These are phyloP conservation scores for Gleditsia sinensis DNA, from an alignment of 306 rosid genomes.

Conservation along the genomic window DNA sequence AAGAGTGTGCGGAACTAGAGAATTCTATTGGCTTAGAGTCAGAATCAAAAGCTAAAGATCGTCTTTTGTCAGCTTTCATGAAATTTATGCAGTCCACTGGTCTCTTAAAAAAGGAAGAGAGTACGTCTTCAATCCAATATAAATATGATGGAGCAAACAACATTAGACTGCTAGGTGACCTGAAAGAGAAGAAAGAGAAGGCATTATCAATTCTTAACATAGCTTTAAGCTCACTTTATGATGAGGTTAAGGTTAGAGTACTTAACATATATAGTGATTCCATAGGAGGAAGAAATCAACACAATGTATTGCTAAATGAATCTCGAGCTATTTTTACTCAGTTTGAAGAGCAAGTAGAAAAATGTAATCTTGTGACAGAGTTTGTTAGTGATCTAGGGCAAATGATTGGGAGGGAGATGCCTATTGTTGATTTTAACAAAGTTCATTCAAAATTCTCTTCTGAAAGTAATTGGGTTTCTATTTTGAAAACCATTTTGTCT, in stretches of 20 bases:
- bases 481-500: constrained; percentile 61
- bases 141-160: constrained; percentile 56
- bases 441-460: constrained; percentile 44
- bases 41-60: constrained; percentile 78
- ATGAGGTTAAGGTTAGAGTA: constrained; percentile 57
- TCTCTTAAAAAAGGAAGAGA: constrained; percentile 57
- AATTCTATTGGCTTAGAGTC: constrained; percentile 71
- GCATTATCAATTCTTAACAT: constrained; percentile 54
- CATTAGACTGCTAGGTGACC: constrained; percentile 47
- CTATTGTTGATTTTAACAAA: constrained; percentile 45
- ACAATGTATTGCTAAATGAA: constrained; percentile 47
- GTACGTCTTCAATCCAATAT: constrained; percentile 49
- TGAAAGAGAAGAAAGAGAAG: constrained; percentile 65
- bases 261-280: constrained; percentile 48
- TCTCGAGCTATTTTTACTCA: constrained; percentile 60
- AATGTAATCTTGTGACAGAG: constrained; percentile 76
- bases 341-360: constrained; percentile 90
- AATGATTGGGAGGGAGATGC: constrained; percentile 53
- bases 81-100: constrained; percentile 73
- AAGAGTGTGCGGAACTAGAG: constrained; percentile 67
- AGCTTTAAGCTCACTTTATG: constrained; percentile 63
- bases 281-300: constrained; percentile 48
- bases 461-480: constrained; percentile 77
- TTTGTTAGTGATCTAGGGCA: constrained; percentile 62
- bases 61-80: constrained; percentile 66